These are phyloP conservation scores for Geotrichum fermentans DNA, from an alignment of 1,139 yeast species.

Conservation along the genomic window DNA sequence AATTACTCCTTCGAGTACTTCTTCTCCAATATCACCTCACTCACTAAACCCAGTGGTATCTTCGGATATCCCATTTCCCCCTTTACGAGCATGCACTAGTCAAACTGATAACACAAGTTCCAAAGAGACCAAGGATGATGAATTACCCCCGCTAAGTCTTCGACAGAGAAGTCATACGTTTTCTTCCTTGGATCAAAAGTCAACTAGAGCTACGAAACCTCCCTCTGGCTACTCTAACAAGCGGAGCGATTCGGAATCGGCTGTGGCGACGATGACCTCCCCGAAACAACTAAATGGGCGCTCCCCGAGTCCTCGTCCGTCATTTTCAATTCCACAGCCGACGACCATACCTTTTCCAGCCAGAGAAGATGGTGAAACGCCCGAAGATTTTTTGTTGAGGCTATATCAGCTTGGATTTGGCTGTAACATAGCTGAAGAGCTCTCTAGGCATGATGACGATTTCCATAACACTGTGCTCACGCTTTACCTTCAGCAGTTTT, in stretches of 20 bases:
- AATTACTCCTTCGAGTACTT: not conserved
- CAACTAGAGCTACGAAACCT: conserved; percentile 8
- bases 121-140: not conserved
- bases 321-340: not conserved
- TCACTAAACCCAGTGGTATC: conserved; percentile 16
- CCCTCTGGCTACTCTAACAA: conserved; percentile 15
- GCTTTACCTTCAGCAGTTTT: conserved; percentile 41
- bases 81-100: conserved; percentile 7
- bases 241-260: conserved; percentile 18
- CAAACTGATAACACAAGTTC: conserved; percentile 14
- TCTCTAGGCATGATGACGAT: conserved; percentile 38
- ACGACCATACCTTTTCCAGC: conserved; percentile 31
- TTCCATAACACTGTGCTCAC: conserved; percentile 42
- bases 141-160: not conserved
- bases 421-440: conserved; percentile 39
- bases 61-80: conserved; percentile 8
- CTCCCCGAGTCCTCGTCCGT: conserved; percentile 7
- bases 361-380: conserved; percentile 36
- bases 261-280: not conserved
- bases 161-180: conserved; percentile 28
- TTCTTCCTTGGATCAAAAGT: conserved; percentile 24
- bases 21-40: conserved; percentile 17
- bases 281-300: not conserved
- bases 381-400: conserved; percentile 37
- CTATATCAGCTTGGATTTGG: conserved; percentile 36